A percentile compares a stretch with the other conserved stretches of the same genome.
Conservation (phyloP, 75 land plant species). For the Pinus taeda region DNA sequence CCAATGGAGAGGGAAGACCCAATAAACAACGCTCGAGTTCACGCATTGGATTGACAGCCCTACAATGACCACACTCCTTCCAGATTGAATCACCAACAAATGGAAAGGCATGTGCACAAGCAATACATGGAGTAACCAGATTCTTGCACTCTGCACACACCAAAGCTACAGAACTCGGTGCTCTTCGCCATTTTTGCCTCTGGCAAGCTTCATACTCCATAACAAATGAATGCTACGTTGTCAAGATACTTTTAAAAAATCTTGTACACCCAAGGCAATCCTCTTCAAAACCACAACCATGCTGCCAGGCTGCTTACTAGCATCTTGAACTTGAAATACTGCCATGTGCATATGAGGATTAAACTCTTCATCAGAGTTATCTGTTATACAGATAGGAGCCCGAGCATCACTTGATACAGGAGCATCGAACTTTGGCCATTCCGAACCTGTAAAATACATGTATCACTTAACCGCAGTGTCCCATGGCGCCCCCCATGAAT, state of each 20-base stretch:
- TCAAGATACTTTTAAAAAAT: conserved; percentile 3
- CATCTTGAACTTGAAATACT: no score
- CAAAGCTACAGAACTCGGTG: conserved; percentile 2
- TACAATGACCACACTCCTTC: conserved; percentile 1
- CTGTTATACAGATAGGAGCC: no score
- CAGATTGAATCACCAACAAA: conserved; percentile 11
- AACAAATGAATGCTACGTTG: background rate
- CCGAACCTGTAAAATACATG: no score
- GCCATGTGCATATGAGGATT: no score
- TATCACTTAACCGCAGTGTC: no score
- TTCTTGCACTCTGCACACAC: background rate
- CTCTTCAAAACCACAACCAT: no score
- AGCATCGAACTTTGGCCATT: no score
- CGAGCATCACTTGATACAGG: no score
- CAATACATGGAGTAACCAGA: conserved; percentile 8
- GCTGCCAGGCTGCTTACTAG: no score
- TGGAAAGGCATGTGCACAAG: conserved; percentile 6
- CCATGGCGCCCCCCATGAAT: no score
- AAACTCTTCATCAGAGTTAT: no score
- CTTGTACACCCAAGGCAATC: background rate
- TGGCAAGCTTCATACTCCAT: conserved; percentile 1
- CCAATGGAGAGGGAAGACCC: conserved; percentile 8
- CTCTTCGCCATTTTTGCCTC: background rate
- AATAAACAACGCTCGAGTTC: background rate
- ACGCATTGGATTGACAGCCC: conserved; percentile 4